Conservation (phyloP, 1,284 basidiomycete genomes). For the Cryptococcus hybrid region DNA sequence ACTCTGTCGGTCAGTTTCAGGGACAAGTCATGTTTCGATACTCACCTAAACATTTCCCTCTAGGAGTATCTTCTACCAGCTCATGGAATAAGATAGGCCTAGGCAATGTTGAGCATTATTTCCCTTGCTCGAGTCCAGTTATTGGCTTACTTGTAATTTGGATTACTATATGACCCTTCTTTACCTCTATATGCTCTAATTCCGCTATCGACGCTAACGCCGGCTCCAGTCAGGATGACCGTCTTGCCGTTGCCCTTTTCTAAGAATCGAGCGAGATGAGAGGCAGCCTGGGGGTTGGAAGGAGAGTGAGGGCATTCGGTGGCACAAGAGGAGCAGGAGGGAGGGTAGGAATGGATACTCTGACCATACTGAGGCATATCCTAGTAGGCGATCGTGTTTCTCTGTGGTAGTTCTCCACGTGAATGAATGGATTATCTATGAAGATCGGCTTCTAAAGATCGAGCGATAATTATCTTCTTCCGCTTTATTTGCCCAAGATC, state of each 20-base stretch:
- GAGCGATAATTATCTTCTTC: no score
- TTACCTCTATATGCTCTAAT: conserved; percentile 82
- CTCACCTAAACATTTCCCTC: conserved; percentile 70
- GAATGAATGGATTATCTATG: no score
- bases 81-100: conserved; percentile 67
- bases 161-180: conserved; percentile 83
- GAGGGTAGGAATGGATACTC: conserved; percentile 75
- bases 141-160: conserved; percentile 74
- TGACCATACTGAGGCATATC: conserved; percentile 27
- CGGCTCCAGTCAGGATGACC: conserved; percentile 78
- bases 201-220: conserved; percentile 88
- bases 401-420: no score
- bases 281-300: conserved; percentile 58
- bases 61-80: conserved; percentile 65
- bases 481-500: no score
- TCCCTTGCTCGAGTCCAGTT: not conserved
- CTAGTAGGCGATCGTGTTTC: not conserved
- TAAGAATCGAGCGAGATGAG: conserved; percentile 67
- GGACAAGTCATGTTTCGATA: not conserved
- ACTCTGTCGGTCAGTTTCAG: not conserved
- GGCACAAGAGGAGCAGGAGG: conserved; percentile 57
- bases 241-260: conserved; percentile 61
- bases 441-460: no score
- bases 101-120: conserved; percentile 1
- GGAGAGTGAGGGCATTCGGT: conserved; percentile 50